Base-by-base conservation (phyloP, 83 land plant species). In the Picea abies region DNA sequence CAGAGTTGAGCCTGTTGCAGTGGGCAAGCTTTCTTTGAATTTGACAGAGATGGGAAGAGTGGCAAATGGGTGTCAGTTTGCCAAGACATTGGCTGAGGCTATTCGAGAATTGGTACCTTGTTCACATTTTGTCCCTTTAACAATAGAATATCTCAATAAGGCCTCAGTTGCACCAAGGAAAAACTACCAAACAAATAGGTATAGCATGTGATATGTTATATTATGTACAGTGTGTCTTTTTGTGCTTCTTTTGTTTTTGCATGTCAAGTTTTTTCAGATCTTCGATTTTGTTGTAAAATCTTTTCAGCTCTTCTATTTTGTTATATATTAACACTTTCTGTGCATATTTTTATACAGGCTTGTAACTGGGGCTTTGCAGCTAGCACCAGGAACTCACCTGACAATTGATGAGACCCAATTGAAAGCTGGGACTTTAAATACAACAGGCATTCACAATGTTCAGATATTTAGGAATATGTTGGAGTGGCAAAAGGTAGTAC, bases 301-400 rank as follows among this genome's bases (percentile, higher is more conserved):
- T 52, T 52, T 52, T 52, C 56, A 52, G 56, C 12, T 44, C 1
- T 73, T 44, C 14, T 73, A 22, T n/a, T 73, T 4, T 49, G n/a
- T 39, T 6, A 41, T 20, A 41, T 73, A 39, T 32, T 26, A 17
- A 20, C 19, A 16, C n/a, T 73, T 8, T 4, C n/a, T 0, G 8
- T 20, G 23, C 3, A 15, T 69, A 37, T 72, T 73, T 78, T 60
- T 58, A 17, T 58, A 35, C 90, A 93, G 98, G 81, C 85, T 97
- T 82, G 82, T 83, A 61, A 84, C 93, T 56, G 99, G 99, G 60
- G 87, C 79, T 44, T 82, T 97, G 82, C 99, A 97, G 84, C 87
- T 97, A 12, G 92, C 97, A 47, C 85, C 88, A n/a, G 99, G 99
- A 26, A 92, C 98, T n/a, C 99, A 95, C 83, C 80, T 95, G 73